Evolutionary conservation across 495 filamentous ascomycete genomes (phyloP), one percentile per base, ranked within the genome.

Genomic region (Aspergillus coremiiformis): DNA sequence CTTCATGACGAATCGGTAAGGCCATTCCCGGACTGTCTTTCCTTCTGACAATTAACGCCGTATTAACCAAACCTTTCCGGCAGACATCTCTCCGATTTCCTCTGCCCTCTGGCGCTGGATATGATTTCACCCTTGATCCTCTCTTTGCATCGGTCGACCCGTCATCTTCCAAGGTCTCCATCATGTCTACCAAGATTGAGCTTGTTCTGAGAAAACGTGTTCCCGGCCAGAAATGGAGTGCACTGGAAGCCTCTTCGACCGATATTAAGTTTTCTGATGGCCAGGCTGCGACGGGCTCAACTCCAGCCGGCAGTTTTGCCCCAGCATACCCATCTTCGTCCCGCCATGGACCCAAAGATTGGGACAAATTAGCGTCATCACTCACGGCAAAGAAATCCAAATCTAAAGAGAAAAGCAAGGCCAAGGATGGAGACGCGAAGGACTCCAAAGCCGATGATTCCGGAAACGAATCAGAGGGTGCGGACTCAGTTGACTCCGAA

Each of bases 281-380:
- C 5, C 47, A 63, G 44, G 54, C 65, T 11, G 61, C 60, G 14
- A 47, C 46, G 20, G 48, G 24, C 29, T 47, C 56, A 1, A 52
- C 48, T 29, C 58, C 59, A 39, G 50, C 64, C 27, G 54, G 66
- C 30, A 47, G 55, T 3, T 12, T 63, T 1, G 75, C 61, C 3
- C 89, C 88, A 0, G 69, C 78, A 0, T 97, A 98, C 66, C 93
- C 93, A 2, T 95, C 91, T 0, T 96, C 92, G 24, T 94, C 91
- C 14, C 83, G 82, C 44, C 73, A 71, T 1, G 93, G 92, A 5
- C 79, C 86, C 2, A 95, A 95, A 73, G 77, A 98, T 65, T 97
- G 93, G 93, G 94, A 98, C 59, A 87, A 88, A 55, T 42, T 96
- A 4, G 84, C 77, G 2, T 66, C 72, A 5, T 75, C 80, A 0